Conservation (phyloP, 202 grass and related monocot genomes). For the Saccharum hybrid region DNA sequence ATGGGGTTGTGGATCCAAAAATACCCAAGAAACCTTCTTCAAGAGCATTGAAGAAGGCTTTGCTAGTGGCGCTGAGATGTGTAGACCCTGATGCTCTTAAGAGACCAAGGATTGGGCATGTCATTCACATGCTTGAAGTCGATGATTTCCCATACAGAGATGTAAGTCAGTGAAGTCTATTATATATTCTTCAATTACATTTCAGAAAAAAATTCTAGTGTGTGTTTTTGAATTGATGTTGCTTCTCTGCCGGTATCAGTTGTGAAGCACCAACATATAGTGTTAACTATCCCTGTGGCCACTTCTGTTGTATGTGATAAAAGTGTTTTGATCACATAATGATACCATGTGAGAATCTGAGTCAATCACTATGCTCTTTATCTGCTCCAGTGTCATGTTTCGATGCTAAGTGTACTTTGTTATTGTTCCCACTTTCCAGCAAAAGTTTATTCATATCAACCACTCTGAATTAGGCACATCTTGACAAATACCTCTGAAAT, state of each 20-base stretch:
- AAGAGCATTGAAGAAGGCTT: conserved; percentile 77
- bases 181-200: conserved; percentile 4
- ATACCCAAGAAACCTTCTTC: conserved; percentile 68
- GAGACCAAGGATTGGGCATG: conserved; percentile 84
- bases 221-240: not conserved
- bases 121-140: conserved; percentile 96
- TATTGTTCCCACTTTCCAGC: not conserved
- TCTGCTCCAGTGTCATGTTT: not conserved
- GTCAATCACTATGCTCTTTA: not conserved
- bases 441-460: not conserved
- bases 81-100: conserved; percentile 87
- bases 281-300: not conserved
- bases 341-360: not conserved
- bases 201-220: not conserved
- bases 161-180: conserved; percentile 42
- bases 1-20: conserved; percentile 80
- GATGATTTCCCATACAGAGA: conserved; percentile 92
- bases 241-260: not conserved
- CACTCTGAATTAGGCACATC: not conserved
- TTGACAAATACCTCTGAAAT: not conserved
- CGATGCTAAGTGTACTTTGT: conserved; percentile 1
- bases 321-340: not conserved
- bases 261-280: not conserved
- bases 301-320: conserved; percentile 5
- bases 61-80: conserved; percentile 85